Evolutionary conservation across 495 filamentous ascomycete genomes (phyloP), one percentile per base, ranked within the genome.

Genomic region (Xylaria curta): DNA sequence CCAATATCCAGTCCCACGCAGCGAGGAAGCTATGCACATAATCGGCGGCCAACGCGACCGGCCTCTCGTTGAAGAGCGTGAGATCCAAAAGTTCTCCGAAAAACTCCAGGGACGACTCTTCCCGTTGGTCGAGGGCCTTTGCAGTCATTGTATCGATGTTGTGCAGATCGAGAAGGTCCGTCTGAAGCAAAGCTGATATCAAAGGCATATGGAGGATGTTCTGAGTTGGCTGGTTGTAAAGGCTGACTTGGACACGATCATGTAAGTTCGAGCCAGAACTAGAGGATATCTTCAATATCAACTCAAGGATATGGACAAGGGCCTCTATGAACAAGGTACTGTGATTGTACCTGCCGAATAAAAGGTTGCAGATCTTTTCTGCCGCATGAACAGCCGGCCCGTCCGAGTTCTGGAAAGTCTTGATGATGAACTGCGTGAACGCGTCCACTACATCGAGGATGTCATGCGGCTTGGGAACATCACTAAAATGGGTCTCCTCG

Each of bases 11-110:
- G 58, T 91, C 87, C 77, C 91, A 93, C 66, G 97, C 89, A 54
- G 91, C 93, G 74, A 93, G 91, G 73, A 92, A 85, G 79, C 90
- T 97, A 69, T 87, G 88, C 13, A 93, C 91, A 80, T 98, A 97
- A 82, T 98, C 95, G 4, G 94, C 88, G 73, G 93, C 89, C 51
- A 98, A 83, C 2, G 91, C 92, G 21, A 91, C 83, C 0, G 93
- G 92, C 65, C 89, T 87, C 53, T 95, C 91, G 75, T 88, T 92
- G 65, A 97, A 87, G 4, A 98, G 82, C 19, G 94, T 87, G 36
- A 91, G 87, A 75, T 94, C 90, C 78, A 97, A 84, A 17, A 98
- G 81, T 44, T 87, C 87, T 17, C 89, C 88, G 26, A 98, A 85
- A 74, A 97, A 91, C 63, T 93, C 89, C 17, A 97, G 78, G 3